Base-by-base conservation (phyloP, 83 land plant genomes). In the Picea mariana region DNA sequence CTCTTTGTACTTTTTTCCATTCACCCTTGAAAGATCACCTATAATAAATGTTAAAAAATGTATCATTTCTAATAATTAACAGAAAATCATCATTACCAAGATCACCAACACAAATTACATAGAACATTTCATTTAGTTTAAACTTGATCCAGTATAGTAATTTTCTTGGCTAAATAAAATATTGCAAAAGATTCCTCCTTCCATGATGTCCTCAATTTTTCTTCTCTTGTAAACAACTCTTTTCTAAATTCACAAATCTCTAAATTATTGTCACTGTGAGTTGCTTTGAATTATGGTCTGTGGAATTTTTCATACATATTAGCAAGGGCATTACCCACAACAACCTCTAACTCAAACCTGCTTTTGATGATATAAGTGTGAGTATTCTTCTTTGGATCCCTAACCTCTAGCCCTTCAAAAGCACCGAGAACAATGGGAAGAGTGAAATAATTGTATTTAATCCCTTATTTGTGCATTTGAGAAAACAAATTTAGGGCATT, bases 1-100 rank as follows among this genome's bases (percentile, higher is more conserved):
- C n/a, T 97, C 95, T 88, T 98, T 98, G 78, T 94, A 98, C 81
- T 98, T 98, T 85, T 98, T 98, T 85, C 96, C 99, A 89, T 98
- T 99, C 82, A 97, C 96, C 89, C 99, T 98, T 58, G 99, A 98
- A 79, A 98, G 81, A 27, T 98, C 99, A 60, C 99, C 99, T 98
- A 85, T 31, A 65, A 2, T 3, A 17, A 6, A 65, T 2, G 9
- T 65, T 65, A 2, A n/a, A n/a, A 24, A n/a, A 65, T 65, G 67
- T n/a, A 65, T 65, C 67, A 65, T 65, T 52, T 52, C 3, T 52
- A 52, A 11, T 52, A 52, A 52, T 52, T 52, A 52, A 52, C 1
- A 11, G 58, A 52, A 52, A 9, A 31, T 52, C 58, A 9, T 52
- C 47, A 44, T 44, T 6, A 44, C 49, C 49, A 44, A 44, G 49